phyloP scores from a whole-genome alignment of 2,329 filamentous ascomycete species.

The Trichoderma oligosporum region DNA sequence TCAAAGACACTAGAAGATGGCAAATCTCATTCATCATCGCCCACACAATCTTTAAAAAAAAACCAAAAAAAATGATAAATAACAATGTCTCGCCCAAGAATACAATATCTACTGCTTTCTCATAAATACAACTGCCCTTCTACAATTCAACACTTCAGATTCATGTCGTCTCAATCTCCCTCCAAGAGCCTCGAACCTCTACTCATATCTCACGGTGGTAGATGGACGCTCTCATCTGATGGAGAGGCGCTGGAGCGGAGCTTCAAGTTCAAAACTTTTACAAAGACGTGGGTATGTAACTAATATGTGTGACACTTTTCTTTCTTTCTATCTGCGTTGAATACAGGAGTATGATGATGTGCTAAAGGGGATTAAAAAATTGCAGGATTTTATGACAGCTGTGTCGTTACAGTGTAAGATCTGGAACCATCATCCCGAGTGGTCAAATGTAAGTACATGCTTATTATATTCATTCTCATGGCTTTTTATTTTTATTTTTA shows the following conservation, averaged over 20 bases:
- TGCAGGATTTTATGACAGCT: constrained; percentile 67
- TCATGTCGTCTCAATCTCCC: constrained; percentile 25
- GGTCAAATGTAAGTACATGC: constrained; percentile 68
- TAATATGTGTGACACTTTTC: background rate
- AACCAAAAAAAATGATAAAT: background rate
- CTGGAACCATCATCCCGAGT: constrained; percentile 70
- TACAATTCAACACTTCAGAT: background rate
- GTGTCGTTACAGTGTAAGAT: constrained; percentile 65
- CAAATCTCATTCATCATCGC: background rate
- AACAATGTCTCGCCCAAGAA: background rate
- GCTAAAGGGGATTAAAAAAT: background rate
- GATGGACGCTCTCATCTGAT: constrained; percentile 49
- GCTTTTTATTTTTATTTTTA: too few relatives aligned
- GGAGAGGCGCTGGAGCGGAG: constrained; percentile 56
- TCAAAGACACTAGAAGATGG: too few relatives aligned
- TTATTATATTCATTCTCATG: too few relatives aligned
- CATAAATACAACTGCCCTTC: background rate
- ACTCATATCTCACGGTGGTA: constrained; percentile 37
- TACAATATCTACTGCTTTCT: background rate
- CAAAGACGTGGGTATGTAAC: constrained; percentile 58
- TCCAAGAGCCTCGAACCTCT: constrained; percentile 39
- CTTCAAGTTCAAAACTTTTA: constrained; percentile 63
- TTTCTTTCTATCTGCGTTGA: background rate
- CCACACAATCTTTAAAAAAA: background rate
- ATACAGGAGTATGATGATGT: background rate